Base-by-base conservation (phyloP, 139 green algal species). In the Closterium sp. region DNA sequence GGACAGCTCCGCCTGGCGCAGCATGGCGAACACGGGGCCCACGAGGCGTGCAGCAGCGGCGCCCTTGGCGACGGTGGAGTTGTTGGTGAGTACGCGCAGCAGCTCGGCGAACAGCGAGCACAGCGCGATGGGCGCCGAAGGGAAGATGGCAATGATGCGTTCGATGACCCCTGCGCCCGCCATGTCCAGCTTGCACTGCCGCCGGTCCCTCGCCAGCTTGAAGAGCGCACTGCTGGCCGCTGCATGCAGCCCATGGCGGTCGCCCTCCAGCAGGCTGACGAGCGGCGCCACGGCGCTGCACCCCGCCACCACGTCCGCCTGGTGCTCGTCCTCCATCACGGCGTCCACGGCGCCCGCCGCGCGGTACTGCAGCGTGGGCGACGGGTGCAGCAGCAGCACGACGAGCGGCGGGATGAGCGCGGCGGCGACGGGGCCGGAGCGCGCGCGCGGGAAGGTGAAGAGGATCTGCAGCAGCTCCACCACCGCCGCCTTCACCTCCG, bases 161-260 rank as follows among this genome's bases (percentile, higher is more conserved):
- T 92, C 89, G 30, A 92, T 43, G 31, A 92, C 89, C 3, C 84
- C 83, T 31, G 84, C 83, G 21, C 83, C 85, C 43, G 84, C 89
- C 89, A 92, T 92, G 55, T 92, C 55, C 31, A 92, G 30, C 64
- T 89, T 92, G 83, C 89, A 92, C 64, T 87, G n/a, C 33, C 89
- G 85, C 31, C 89, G 83, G 84, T 92, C 89, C 89, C 84, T 90
- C 10, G 89, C 89, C 83, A 92, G 83, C 89, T 90, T 90, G 31
- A 92, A 88, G 21, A 92, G 84, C 33, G 83, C 89, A 30, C 84
- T 89, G 30, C 16, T 23, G 5, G 66, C 89, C 31, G 83, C 87
- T 21, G 34, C 33, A 43, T 92, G 84, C 83, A 92, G 32, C 31
- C 25, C 32, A 43, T 83, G 89, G 1, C 84, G 31, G 7, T 92